Evolutionary conservation across 768 basidiomycete species (phyloP).

Genomic region (Trametes cingulata): DNA sequence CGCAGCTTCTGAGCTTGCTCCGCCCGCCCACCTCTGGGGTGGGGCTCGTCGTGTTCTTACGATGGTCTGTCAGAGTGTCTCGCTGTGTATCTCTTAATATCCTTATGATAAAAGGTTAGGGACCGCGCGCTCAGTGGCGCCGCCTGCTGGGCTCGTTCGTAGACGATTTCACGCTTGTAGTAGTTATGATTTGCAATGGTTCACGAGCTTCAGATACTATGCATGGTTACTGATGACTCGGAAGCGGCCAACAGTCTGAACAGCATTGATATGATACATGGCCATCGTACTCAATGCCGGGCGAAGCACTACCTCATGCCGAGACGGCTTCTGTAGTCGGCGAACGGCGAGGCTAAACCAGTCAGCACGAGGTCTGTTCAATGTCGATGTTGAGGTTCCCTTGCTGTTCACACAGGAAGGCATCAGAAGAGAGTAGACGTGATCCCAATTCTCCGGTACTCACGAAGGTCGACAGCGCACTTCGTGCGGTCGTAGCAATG

Average conservation of each 20-base stretch:
- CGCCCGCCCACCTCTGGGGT: too few species aligned
- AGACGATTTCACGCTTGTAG: neutral
- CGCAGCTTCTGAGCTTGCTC: neutral
- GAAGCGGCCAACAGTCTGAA: too few species aligned
- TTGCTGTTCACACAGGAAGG: constrained; percentile 8
- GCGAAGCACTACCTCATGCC: too few species aligned
- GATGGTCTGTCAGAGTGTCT: neutral
- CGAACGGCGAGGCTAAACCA: too few species aligned
- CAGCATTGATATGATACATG: too few species aligned
- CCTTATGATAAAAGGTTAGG: constrained; percentile 1
- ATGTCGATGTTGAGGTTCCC: constrained; percentile 20
- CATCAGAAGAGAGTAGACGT: neutral
- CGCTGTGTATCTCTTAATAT: neutral
- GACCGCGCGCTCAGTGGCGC: neutral
- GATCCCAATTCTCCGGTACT: constrained; percentile 8
- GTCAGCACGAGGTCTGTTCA: constrained; percentile 12
- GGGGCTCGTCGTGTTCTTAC: neutral
- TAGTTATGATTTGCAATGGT: neutral
- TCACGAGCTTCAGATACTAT: neutral
- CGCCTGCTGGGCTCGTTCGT: neutral
- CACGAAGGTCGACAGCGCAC: constrained; percentile 36
- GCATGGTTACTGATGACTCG: too few species aligned
- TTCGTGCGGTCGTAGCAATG: constrained; percentile 36
- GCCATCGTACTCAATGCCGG: too few species aligned
- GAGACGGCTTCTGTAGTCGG: too few species aligned